A percentile compares a stretch with the other conserved stretches of the same genome.
Conservation (phyloP, 2,329 filamentous ascomycete genomes). For the Colletotrichum sp. region DNA sequence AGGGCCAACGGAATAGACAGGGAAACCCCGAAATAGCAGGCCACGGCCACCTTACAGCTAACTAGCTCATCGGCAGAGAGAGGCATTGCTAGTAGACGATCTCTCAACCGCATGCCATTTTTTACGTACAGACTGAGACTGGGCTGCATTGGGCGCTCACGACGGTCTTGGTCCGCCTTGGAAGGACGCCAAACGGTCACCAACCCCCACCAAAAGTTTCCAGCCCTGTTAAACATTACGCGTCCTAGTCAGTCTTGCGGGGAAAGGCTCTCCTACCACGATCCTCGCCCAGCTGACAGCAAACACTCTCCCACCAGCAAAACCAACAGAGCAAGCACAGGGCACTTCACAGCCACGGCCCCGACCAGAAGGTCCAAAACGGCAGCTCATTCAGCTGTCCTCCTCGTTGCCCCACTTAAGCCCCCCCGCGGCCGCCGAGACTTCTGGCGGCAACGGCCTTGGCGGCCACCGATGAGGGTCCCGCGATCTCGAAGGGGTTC, state of each 20-base stretch:
- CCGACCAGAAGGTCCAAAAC: background rate
- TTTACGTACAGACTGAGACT: background rate
- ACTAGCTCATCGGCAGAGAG: background rate
- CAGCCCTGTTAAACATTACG: slow-evolving; percentile 13
- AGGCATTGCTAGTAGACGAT: background rate
- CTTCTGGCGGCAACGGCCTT: slow-evolving; percentile 1
- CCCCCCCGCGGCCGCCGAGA: background rate
- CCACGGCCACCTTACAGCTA: background rate
- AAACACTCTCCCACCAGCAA: background rate
- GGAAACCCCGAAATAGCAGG: background rate
- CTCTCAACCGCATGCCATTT: background rate
- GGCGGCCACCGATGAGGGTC: background rate
- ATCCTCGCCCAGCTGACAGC: background rate
- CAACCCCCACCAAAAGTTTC: background rate
- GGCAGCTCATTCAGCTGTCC: background rate
- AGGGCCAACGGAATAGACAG: background rate
- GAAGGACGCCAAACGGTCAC: background rate
- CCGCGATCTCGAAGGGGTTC: background rate
- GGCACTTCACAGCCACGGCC: background rate
- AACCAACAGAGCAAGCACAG: background rate
- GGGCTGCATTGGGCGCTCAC: slow-evolving; percentile 7
- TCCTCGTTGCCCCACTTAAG: background rate
- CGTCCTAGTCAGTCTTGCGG: slow-evolving; percentile 13
- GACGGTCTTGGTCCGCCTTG: background rate
- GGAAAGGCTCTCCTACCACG: background rate